These are phyloP conservation scores for Globisporangium rhizosaccharum DNA, from an alignment of 352 stramenopile genomes.

Conservation along the genomic window DNA sequence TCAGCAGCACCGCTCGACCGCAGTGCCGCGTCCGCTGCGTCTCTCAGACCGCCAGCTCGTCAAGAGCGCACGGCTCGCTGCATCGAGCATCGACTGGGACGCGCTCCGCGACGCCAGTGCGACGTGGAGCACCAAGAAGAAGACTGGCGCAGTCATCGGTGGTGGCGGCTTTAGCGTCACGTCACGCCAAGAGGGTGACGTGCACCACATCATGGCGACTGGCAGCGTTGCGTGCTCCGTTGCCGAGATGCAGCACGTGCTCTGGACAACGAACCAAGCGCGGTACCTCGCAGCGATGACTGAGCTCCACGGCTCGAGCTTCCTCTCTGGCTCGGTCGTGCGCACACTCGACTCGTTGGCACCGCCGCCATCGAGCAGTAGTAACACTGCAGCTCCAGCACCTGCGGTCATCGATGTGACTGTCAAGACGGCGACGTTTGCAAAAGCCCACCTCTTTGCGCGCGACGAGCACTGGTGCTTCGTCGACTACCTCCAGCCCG, in stretches of 20 bases:
- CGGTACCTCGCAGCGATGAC: slow-evolving; percentile 23
- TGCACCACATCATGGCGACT: slow-evolving; percentile 8
- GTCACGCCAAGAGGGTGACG: slow-evolving; percentile 10
- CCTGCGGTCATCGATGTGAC: slow-evolving; percentile 7
- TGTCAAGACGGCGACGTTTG: slow-evolving; percentile 32
- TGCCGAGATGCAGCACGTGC: slow-evolving; percentile 24
- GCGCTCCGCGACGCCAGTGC: slow-evolving; percentile 3
- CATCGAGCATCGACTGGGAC: slow-evolving; percentile 8
- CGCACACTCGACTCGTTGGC: slow-evolving; percentile 10
- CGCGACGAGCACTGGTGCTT: slow-evolving; percentile 28
- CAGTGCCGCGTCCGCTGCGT: slow-evolving; percentile 1
- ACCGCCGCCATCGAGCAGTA: no score
- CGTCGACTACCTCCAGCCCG: slow-evolving; percentile 20
- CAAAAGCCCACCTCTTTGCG: slow-evolving; percentile 19
- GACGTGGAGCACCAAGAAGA: slow-evolving; percentile 5
- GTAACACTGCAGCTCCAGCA: not conserved
- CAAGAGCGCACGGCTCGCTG: not conserved
- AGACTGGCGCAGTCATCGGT: slow-evolving; percentile 3
- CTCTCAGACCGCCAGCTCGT: slow-evolving; percentile 5
- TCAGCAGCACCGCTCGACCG: not conserved
- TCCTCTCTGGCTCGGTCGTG: slow-evolving; percentile 20
- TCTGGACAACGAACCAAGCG: slow-evolving; percentile 13
- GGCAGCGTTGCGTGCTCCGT: slow-evolving; percentile 27
- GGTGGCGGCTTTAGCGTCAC: slow-evolving; percentile 12
- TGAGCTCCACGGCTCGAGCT: slow-evolving; percentile 25